Conservation (phyloP, 257 asterid genomes). For the Mitragyna speciosa region DNA sequence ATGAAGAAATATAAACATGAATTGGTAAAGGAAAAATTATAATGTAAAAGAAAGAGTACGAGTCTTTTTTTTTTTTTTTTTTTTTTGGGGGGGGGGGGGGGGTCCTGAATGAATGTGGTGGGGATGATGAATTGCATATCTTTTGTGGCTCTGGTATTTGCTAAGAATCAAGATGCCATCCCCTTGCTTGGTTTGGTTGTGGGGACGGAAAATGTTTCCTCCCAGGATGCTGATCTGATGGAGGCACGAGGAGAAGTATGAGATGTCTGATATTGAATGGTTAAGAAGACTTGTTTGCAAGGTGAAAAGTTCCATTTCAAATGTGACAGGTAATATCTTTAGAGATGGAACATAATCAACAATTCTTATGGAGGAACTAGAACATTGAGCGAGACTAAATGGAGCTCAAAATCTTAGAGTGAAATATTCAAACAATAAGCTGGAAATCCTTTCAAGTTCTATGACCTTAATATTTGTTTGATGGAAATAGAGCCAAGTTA, state of each 20-base stretch:
- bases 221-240: background rate
- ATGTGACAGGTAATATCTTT: background rate
- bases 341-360: background rate
- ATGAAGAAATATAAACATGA: too few relatives aligned
- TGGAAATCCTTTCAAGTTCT: background rate
- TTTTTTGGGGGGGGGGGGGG: too few relatives aligned
- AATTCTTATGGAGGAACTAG: background rate
- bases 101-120: too few relatives aligned
- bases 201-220: background rate
- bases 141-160: background rate
- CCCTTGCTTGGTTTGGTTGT: background rate
- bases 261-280: background rate
- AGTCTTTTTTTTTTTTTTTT: too few relatives aligned
- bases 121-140: too few relatives aligned
- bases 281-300: background rate
- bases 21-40: background rate
- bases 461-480: background rate
- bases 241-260: background rate
- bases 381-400: background rate
- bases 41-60: too few relatives aligned
- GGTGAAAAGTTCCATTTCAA: background rate
- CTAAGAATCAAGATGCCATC: background rate
- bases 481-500: background rate
- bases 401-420: background rate
- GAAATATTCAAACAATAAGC: background rate